Base-by-base conservation (phyloP, 2,329 filamentous ascomycete genomes). In the Penicillium griseofulvum region DNA sequence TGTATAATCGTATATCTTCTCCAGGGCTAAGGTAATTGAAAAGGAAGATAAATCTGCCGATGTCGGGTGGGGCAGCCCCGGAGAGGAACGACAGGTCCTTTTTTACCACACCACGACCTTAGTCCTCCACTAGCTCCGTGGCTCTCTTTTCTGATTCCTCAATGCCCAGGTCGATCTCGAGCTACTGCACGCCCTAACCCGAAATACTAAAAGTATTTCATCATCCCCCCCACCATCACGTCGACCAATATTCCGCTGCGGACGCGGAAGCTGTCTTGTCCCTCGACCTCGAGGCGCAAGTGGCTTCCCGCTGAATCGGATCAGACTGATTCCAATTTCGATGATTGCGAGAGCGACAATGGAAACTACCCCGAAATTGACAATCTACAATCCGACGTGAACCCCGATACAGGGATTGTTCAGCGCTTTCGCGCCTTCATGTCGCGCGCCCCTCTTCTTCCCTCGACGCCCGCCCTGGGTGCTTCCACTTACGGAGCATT, bases 401-500 rank as follows among this genome's bases (percentile, higher is more conserved):
- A 54, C 43, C 39, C 36, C 39, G 33, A 49, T 37, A 29, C 49
- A 36, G 45, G 34, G 31, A 60, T 61, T 47, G 53, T 50, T 43
- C 61, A 62, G 46, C 61, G 46, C 34, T 42, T 58, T 39, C 46
- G 55, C 50, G 42, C 38, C 57, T 58, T 73, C 54, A 81, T 80
- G 78, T 80, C 78, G 57, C 76, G 74, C 68, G 75, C 80, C 58
- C 83, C 83, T 55, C 78, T 86, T 54, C 74, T 87, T 51, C 81
- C 82, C 57, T 83, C 83, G 47, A 83, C 83, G 60, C 83, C 83
- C 41, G 82, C 81, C 33, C 79, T 82, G 68, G 83, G 82, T 54
- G 84, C 82, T 34, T 81, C 82, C 22, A 85, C 83, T 16, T 87
- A 87, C 68, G 83, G 84, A 52, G 82, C 82, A 5, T 77, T 83